Base-by-base conservation (phyloP, 169 alveolate species). In the Pseudocohnilembus persalinus region DNA sequence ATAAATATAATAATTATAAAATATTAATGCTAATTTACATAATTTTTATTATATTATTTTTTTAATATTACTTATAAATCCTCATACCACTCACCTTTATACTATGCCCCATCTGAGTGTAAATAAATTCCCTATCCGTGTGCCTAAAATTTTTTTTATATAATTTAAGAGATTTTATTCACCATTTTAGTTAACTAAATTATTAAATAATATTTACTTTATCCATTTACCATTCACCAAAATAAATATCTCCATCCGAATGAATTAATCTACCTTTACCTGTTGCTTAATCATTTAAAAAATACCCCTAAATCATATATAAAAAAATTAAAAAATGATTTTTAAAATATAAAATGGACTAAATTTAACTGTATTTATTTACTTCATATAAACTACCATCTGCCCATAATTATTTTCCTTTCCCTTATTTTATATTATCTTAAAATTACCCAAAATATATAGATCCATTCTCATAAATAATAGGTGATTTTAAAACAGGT, bases 261-360 rank as follows among this genome's bases (percentile, higher is more conserved):
- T 83, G 87, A 29, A 86, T 85, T 16, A 83, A 49, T 73, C 93
- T 83, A n/a, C 95, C 95, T 74, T 74, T 84, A 1, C 91, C 92
- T 64, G 33, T 31, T 24, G 92, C 92, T 49, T 82, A 28, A 27
- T 83, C 92, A 73, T 87, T 49, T 68, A 73, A 29, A 81, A 83
- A 83, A 29, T 33, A 77, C n/a, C 91, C 91, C 31, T 85, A 68
- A 75, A 74, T 81, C 11, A 84, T 77, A 24, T 77, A 33, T 49
- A 11, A 49, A 49, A n/a, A n/a, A n/a, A n/a, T n/a, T n/a, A 11
- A 11, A 49, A 11, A 49, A 49, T 4, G 26, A 49, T 49, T 49
- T 20, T 49, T 11, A 11, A 11, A 49, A 11, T 49, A 11, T 49
- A 49, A 4, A 11, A 49, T 11, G 4, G 68, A 49, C 20, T 49